Evolutionary conservation across 805 yeast species (phyloP), one percentile per base, ranked within the genome.

Genomic region (Wickerhamiella parazyma): DNA sequence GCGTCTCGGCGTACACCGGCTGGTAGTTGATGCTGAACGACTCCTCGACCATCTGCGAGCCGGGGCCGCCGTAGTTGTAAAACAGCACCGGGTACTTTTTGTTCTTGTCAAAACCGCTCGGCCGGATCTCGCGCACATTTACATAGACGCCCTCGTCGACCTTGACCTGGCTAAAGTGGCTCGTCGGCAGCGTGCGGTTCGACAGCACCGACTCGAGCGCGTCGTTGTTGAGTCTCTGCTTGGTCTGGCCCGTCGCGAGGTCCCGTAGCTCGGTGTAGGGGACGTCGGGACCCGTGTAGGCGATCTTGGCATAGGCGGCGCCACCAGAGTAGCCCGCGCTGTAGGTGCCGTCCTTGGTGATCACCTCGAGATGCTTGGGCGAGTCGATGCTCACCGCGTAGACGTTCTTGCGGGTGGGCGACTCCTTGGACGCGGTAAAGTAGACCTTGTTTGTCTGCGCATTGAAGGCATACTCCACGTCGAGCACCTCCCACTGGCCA

Each of bases 21-120:
- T 87, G 80, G 61, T 85, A 87, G 7, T 72, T 68, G 25, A 80
- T 63, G 0, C 71, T 57, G 55, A 76, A 85, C 11, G 65, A 57
- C 49, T 80, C 75, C 35, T 69, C 65, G 6, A 89, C 95, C 43
- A 73, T 67, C 60, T 91, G 97, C 5, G 94, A 81, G 28, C 86
- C 91, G 7, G 98, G 98, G 0, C 98, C 98, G 18, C 95, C 96
- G 57, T 91, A 91, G 4, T 86, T 86, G 57, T 71, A 86, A 58
- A 91, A 89, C 46, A 91, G 67, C 0, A 91, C 76, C 0, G 97
- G 97, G 58, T 89, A 86, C 58, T 78, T 69, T 53, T 69, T 65
- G 28, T 53, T 50, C 7, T 62, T 54, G 53, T 82, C 71, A 57
- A 91, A 91, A 50, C 70, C 64, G 35, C 78, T 70, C 1, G 97